Conservation (phyloP, 495 filamentous ascomycete genomes). For the Collariella sp. region DNA sequence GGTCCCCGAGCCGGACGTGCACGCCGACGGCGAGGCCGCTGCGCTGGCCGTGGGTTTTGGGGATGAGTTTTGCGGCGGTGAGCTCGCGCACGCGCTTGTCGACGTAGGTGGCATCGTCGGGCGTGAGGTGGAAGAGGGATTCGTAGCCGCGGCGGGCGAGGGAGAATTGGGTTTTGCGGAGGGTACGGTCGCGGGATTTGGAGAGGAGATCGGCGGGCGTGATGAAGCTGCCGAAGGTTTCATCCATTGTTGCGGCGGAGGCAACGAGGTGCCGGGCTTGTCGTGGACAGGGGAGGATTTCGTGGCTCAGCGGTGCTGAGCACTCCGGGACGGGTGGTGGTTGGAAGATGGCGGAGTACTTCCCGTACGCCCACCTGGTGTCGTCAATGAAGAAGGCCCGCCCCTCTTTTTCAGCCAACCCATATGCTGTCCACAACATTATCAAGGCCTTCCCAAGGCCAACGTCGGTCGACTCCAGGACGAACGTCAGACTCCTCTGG, state of each 20-base stretch:
- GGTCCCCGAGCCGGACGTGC: constrained; percentile 67
- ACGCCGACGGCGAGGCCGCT: constrained; percentile 50
- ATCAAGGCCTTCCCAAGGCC: constrained; percentile 62
- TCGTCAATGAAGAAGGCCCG: constrained; percentile 70
- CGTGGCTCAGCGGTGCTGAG: constrained; percentile 49
- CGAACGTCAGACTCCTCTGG: constrained; percentile 57
- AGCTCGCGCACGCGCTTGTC: constrained; percentile 41
- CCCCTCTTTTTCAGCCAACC: constrained; percentile 58
- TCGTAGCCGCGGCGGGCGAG: constrained; percentile 56
- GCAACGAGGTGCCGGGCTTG: constrained; percentile 58
- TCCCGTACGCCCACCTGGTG: constrained; percentile 66
- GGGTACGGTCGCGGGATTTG: constrained; percentile 33
- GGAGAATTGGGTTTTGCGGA: constrained; percentile 42
- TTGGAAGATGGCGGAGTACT: constrained; percentile 58
- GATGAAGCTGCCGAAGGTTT: constrained; percentile 51
- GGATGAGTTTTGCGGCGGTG: constrained; percentile 34
- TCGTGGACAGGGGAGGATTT: constrained; percentile 63
- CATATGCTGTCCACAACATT: constrained; percentile 69
- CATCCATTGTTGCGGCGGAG: constrained; percentile 50
- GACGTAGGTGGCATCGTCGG: constrained; percentile 51
- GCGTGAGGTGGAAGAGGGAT: constrained; percentile 51
- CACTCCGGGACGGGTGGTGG: constrained; percentile 50
- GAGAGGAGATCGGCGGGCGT: constrained; percentile 40
- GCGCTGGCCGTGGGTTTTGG: constrained; percentile 27
- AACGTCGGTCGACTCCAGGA: constrained; percentile 57